These are phyloP conservation scores for Ustilago nuda DNA, from an alignment of 1,284 basidiomycete species.

Conservation along the genomic window DNA sequence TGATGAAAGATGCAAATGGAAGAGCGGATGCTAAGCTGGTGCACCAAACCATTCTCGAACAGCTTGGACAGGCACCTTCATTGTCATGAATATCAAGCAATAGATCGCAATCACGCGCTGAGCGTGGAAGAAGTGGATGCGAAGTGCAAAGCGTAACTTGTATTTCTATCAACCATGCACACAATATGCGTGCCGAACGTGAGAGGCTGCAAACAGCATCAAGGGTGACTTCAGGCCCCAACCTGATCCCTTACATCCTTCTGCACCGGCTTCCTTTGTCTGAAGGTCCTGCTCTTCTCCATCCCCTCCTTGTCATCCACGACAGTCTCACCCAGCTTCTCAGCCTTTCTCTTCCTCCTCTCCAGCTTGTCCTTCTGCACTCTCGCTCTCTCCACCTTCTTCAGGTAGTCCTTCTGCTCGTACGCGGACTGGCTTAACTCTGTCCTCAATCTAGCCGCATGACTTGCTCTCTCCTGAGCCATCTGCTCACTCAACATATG, in stretches of 20 bases:
- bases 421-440: conserved; percentile 89
- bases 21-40: conserved; percentile 75
- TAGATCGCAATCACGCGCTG: background rate
- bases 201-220: background rate
- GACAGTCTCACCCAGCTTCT: conserved; percentile 17
- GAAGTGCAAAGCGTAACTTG: background rate
- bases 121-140: background rate
- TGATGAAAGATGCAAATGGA: conserved; percentile 87
- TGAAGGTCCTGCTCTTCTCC: conserved; percentile 55
- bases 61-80: conserved; percentile 19
- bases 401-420: conserved; percentile 93
- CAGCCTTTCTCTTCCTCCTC: conserved; percentile 69
- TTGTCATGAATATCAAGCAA: background rate
- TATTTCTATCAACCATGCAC: background rate
- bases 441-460: conserved; percentile 85
- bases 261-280: conserved; percentile 59
- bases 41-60: conserved; percentile 37
- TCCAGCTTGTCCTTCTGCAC: conserved; percentile 86
- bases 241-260: conserved; percentile 63
- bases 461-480: conserved; percentile 91
- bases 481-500: conserved; percentile 98
- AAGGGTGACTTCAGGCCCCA: background rate
- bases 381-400: conserved; percentile 93
- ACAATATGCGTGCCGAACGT: background rate
- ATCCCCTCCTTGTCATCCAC: conserved; percentile 35